Conservation (phyloP, 768 basidiomycete genomes). For the Termitomyces sp. region DNA sequence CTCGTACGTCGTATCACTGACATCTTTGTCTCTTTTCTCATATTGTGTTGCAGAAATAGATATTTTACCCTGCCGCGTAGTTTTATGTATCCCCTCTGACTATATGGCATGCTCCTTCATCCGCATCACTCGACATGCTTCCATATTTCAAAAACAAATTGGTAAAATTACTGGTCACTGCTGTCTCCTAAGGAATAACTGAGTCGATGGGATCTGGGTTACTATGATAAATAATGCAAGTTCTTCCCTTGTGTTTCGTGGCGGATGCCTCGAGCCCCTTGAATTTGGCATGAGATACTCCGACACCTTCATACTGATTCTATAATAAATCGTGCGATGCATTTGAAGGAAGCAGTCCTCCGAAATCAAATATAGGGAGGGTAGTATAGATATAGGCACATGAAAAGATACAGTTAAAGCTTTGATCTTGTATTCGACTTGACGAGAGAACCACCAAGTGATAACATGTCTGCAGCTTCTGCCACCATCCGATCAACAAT, state of each 20-base stretch:
- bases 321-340: too few relatives aligned
- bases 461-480: slow-evolving; percentile 31
- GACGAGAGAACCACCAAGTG: slow-evolving; percentile 29
- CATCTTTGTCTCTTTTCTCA: slow-evolving; percentile 1
- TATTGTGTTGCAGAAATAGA: slow-evolving; percentile 16
- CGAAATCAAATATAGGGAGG: background rate
- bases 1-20: slow-evolving; percentile 46
- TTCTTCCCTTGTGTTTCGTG: background rate
- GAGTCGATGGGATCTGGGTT: background rate
- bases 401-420: slow-evolving; percentile 27
- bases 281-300: too few relatives aligned
- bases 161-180: background rate
- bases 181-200: background rate
- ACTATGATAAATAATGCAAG: too few relatives aligned
- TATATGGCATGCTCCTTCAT: slow-evolving; percentile 17
- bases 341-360: background rate
- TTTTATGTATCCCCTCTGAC: slow-evolving; percentile 20
- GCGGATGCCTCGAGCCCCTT: too few relatives aligned
- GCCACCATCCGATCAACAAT: slow-evolving; percentile 77
- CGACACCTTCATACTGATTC: too few relatives aligned
- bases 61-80: slow-evolving; percentile 1
- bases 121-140: slow-evolving; percentile 10
- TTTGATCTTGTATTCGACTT: slow-evolving; percentile 40
- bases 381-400: background rate
- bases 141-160: slow-evolving; percentile 2